Conservation (phyloP, 169 alveolate genomes). For the Eimeria acervulina region DNA sequence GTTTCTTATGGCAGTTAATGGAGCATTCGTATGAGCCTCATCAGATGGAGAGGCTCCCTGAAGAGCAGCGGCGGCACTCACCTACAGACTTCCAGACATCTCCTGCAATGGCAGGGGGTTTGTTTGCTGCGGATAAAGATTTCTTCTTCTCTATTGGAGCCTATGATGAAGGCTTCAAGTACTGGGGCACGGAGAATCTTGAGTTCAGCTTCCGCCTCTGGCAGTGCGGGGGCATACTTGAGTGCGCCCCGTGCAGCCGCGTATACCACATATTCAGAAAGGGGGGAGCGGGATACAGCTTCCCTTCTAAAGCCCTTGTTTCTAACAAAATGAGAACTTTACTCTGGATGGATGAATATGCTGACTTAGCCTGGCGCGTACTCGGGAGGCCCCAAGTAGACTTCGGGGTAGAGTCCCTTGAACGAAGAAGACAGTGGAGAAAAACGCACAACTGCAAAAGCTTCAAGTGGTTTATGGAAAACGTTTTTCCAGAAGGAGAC, state of each 20-base stretch:
- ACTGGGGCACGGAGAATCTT: conserved; percentile 89
- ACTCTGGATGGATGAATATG: conserved; percentile 88
- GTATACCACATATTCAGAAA: conserved; percentile 87
- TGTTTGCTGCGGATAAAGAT: conserved; percentile 85
- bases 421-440: conserved; percentile 39
- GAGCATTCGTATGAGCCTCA: conserved; percentile 86
- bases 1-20: conserved; percentile 88
- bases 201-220: conserved; percentile 88
- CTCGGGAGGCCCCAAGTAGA: conserved; percentile 70
- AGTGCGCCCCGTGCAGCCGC: conserved; percentile 88
- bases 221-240: conserved; percentile 90
- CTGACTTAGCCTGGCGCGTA: conserved; percentile 81
- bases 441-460: conserved; percentile 47
- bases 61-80: neutral
- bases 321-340: conserved; percentile 86
- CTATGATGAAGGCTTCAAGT: conserved; percentile 86
- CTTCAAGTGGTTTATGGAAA: conserved; percentile 87
- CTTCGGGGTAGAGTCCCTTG: conserved; percentile 32
- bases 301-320: conserved; percentile 84
- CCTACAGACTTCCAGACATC: conserved; percentile 81
- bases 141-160: conserved; percentile 86
- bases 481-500: conserved; percentile 87
- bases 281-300: conserved; percentile 88
- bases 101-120: conserved; percentile 90
- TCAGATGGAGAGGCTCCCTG: conserved; percentile 70